Evolutionary conservation across 768 basidiomycete species (phyloP).

Genomic region (Lentinula sp.): DNA sequence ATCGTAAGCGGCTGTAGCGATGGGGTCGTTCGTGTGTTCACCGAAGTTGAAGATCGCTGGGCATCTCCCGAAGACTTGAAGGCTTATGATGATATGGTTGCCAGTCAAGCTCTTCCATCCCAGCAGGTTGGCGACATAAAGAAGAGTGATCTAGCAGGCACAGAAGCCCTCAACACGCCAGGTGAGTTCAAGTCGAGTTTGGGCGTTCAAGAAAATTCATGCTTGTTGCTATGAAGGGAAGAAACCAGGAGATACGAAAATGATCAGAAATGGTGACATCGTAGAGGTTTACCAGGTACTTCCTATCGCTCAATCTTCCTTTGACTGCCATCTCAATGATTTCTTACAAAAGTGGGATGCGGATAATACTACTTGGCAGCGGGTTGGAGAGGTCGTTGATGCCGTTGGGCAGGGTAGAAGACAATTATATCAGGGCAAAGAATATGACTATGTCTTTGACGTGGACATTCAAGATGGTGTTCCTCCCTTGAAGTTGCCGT

Average conservation of each 20-base stretch:
- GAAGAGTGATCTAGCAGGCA: constrained; percentile 81
- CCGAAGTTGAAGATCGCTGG: constrained; percentile 64
- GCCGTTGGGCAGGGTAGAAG: constrained; percentile 87
- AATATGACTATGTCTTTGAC: constrained; percentile 99
- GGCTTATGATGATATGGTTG: constrained; percentile 69
- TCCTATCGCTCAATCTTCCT: background rate
- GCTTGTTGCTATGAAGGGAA: constrained; percentile 46
- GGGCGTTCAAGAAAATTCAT: background rate
- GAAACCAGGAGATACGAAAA: constrained; percentile 89
- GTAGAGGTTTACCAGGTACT: constrained; percentile 90
- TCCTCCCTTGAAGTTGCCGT: constrained; percentile 91
- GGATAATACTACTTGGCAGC: constrained; percentile 64
- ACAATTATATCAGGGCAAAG: constrained; percentile 87
- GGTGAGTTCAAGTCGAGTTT: constrained; percentile 38
- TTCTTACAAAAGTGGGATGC: constrained; percentile 69
- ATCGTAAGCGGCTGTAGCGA: constrained; percentile 92
- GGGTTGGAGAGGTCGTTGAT: constrained; percentile 94
- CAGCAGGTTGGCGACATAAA: constrained; percentile 92
- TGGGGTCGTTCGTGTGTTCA: constrained; percentile 82
- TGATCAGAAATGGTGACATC: constrained; percentile 73
- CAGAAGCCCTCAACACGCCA: constrained; percentile 70
- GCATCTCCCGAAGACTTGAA: constrained; percentile 59
- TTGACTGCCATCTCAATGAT: constrained; percentile 3
- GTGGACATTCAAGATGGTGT: constrained; percentile 93
- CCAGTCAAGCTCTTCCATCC: constrained; percentile 72